A percentile compares a stretch with the other conserved stretches of the same genome.
Evolutionary conservation across 805 yeast species (phyloP).

Genomic region (Cyberlindnera petersonii): DNA sequence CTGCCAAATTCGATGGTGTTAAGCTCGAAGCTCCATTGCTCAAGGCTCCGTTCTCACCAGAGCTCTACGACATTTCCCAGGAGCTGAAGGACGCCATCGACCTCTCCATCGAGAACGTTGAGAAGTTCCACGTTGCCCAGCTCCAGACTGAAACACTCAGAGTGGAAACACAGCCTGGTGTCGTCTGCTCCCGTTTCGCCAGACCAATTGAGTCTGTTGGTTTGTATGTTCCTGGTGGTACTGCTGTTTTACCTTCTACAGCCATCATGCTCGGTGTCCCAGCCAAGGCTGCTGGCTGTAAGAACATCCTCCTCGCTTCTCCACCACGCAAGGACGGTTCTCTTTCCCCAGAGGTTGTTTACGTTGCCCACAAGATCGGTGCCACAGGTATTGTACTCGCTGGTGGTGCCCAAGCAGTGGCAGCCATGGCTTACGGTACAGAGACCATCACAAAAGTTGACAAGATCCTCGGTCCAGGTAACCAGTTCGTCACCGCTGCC

Average conservation of each 20-base stretch:
- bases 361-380: conserved; percentile 94
- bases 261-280: conserved; percentile 98
- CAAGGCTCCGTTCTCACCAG: conserved; percentile 81
- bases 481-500: conserved; percentile 98
- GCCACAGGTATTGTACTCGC: conserved; percentile 89
- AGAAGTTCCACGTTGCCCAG: conserved; percentile 92
- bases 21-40: conserved; percentile 66
- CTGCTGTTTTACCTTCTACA: conserved; percentile 96
- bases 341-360: conserved; percentile 94
- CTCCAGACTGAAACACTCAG: conserved; percentile 64
- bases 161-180: conserved; percentile 95
- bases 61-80: conserved; percentile 68
- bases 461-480: conserved; percentile 97
- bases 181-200: conserved; percentile 88
- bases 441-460: conserved; percentile 89
- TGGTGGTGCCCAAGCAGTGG: conserved; percentile 99
- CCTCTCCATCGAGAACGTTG: conserved; percentile 81
- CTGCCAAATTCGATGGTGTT: conserved; percentile 90
- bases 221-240: conserved; percentile 96
- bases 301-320: conserved; percentile 85
- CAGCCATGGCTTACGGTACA: conserved; percentile 99
- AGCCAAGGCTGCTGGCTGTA: conserved; percentile 95
- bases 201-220: conserved; percentile 95
- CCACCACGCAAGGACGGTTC: conserved; percentile 95
- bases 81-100: conserved; percentile 82